Percentiles rank a stretch among this genome's conserved stretches.
Evolutionary conservation across 192 early-diverging fungal genomes (phyloP).

Genomic region (Chytriomyces sp.): DNA sequence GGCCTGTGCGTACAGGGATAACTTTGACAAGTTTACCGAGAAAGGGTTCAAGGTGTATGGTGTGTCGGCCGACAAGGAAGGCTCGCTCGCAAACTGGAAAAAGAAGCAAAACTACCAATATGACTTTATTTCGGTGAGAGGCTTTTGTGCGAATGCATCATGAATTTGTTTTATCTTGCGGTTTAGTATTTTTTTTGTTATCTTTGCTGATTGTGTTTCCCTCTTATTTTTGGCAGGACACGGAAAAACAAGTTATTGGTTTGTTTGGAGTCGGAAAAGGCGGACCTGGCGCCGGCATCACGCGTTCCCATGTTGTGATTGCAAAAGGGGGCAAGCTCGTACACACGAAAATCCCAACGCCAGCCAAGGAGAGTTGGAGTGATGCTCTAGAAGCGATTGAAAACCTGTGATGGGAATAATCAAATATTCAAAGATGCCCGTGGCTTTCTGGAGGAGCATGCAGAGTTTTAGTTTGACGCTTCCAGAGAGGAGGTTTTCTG

Average conservation of each 20-base stretch:
- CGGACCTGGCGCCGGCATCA: slow-evolving; percentile 17
- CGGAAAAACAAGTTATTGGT: slow-evolving; percentile 29
- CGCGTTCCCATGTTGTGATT: slow-evolving; percentile 41
- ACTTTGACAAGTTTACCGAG: slow-evolving; percentile 25
- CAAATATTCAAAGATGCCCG: no score
- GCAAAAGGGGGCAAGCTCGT: slow-evolving; percentile 42
- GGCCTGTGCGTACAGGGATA: slow-evolving; percentile 45
- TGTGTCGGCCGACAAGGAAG: slow-evolving; percentile 36
- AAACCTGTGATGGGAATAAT: neutral
- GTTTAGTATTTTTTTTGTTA: no score
- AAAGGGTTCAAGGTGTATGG: slow-evolving; percentile 47
- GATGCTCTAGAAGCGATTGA: slow-evolving; percentile 39
- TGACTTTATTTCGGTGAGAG: slow-evolving; percentile 27
- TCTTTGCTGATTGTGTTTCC: no score
- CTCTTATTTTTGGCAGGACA: slow-evolving; percentile 2
- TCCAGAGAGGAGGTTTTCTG: no score
- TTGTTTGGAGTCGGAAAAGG: slow-evolving; percentile 32
- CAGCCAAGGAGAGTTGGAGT: slow-evolving; percentile 22
- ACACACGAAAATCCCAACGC: slow-evolving; percentile 25
- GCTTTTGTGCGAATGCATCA: slow-evolving; percentile 3
- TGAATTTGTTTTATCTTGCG: neutral
- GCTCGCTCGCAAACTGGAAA: slow-evolving; percentile 33
- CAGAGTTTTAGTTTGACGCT: no score
- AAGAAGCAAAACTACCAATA: slow-evolving; percentile 43
- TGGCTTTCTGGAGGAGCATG: no score